phyloP scores from a whole-genome alignment of 2,329 filamentous ascomycete species.

The Epichloe gansuensis region DNA sequence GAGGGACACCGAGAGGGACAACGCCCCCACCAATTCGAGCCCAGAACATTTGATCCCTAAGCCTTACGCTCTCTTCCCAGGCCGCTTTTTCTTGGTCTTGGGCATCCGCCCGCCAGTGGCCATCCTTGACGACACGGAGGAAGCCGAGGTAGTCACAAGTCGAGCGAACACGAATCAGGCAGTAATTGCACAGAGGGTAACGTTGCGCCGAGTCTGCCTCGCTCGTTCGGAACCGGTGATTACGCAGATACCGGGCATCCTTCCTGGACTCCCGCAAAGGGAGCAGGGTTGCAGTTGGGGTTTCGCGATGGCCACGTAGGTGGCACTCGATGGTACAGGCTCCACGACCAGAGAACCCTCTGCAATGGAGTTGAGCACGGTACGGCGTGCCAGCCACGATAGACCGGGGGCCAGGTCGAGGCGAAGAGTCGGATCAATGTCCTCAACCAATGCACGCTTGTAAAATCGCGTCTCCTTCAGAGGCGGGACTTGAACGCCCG shows the following conservation, averaged over 20 bases:
- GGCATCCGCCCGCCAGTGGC: conserved; percentile 76
- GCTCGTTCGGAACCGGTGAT: conserved; percentile 78
- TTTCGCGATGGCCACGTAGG: conserved; percentile 35
- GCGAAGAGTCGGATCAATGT: conserved; percentile 87
- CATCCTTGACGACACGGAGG: conserved; percentile 80
- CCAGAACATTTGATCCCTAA: conserved; percentile 97
- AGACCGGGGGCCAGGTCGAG: conserved; percentile 82
- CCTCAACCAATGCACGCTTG: conserved; percentile 77
- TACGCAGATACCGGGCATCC: conserved; percentile 58
- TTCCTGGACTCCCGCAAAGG: conserved; percentile 78
- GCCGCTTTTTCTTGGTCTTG: conserved; percentile 74
- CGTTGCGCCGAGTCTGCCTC: conserved; percentile 78
- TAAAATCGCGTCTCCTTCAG: conserved; percentile 91
- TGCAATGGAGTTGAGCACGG: conserved; percentile 70
- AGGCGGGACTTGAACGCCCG: conserved; percentile 35
- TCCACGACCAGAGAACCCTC: conserved; percentile 84
- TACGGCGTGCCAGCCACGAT: conserved; percentile 83
- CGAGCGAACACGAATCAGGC: conserved; percentile 68
- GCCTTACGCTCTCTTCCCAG: conserved; percentile 86
- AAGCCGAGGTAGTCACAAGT: conserved; percentile 92
- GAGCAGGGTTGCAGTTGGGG: conserved; percentile 60
- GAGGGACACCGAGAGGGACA: conserved; percentile 59
- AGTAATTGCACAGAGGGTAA: conserved; percentile 84
- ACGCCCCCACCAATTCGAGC: conserved; percentile 84
- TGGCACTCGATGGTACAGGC: conserved; percentile 55